phyloP scores from a whole-genome alignment of 352 stramenopile genomes.

The Pythium pyrilobum region DNA sequence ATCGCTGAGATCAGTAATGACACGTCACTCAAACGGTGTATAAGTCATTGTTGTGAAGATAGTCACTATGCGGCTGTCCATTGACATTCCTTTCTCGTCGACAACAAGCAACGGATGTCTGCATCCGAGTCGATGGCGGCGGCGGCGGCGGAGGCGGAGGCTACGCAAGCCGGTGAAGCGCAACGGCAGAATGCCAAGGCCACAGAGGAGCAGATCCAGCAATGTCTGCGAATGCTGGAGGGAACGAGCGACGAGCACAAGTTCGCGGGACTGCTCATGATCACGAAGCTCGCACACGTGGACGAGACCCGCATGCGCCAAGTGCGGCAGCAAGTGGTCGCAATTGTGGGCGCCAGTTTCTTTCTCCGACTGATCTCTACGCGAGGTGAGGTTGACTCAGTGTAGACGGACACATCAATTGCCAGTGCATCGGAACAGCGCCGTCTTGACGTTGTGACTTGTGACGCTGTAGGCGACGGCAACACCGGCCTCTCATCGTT shows the following conservation, averaged over 20 bases:
- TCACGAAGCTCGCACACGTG: conserved; percentile 69
- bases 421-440: too few species aligned
- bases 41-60: too few species aligned
- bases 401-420: too few species aligned
- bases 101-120: too few species aligned
- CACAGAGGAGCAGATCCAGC: conserved; percentile 16
- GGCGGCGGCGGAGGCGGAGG: background rate
- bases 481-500: conserved; percentile 62
- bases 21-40: too few species aligned
- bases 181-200: background rate
- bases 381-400: conserved; percentile 57
- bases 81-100: too few species aligned
- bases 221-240: conserved; percentile 69
- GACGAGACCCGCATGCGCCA: conserved; percentile 34
- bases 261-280: conserved; percentile 82
- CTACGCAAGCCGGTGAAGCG: background rate
- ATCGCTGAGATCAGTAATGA: too few species aligned
- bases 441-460: background rate
- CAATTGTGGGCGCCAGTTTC: conserved; percentile 59
- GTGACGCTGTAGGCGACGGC: conserved; percentile 28
- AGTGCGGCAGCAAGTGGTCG: conserved; percentile 54
- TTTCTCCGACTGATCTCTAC: conserved; percentile 78
- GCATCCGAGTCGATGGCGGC: too few species aligned
- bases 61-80: too few species aligned
- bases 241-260: conserved; percentile 82